phyloP scores from a whole-genome alignment of 768 basidiomycete species.

The Tulasnella sp. region DNA sequence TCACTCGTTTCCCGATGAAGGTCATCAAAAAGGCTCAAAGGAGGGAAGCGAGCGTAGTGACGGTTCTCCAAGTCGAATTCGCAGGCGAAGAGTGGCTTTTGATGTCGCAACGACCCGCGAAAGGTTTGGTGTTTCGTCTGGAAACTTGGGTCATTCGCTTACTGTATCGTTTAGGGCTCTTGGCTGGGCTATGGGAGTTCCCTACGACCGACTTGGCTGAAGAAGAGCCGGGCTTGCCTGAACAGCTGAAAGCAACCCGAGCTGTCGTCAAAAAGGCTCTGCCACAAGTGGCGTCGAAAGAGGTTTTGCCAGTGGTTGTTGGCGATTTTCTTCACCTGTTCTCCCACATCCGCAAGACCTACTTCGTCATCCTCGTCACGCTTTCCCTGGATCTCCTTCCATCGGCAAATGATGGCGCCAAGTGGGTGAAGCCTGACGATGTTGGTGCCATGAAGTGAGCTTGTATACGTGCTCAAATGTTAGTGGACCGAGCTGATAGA shows the following conservation, averaged over 20 bases:
- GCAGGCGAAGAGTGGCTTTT: slow-evolving; percentile 62
- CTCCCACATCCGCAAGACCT: slow-evolving; percentile 89
- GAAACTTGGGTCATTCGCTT: neutral
- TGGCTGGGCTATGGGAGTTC: slow-evolving; percentile 90
- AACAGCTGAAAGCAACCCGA: slow-evolving; percentile 45
- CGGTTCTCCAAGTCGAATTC: slow-evolving; percentile 77
- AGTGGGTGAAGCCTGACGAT: slow-evolving; percentile 27
- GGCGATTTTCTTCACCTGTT: slow-evolving; percentile 70
- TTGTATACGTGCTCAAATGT: slow-evolving; percentile 18
- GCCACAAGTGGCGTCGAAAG: slow-evolving; percentile 38
- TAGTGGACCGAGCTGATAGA: slow-evolving; percentile 37
- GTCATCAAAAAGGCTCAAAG: slow-evolving; percentile 78
- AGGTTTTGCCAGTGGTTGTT: neutral
- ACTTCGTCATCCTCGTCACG: slow-evolving; percentile 41
- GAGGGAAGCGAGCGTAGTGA: slow-evolving; percentile 83
- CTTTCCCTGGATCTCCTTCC: slow-evolving; percentile 34
- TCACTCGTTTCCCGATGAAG: slow-evolving; percentile 88
- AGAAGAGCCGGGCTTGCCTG: slow-evolving; percentile 20
- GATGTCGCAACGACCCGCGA: slow-evolving; percentile 79
- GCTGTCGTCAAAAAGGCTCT: slow-evolving; percentile 60
- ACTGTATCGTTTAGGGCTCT: slow-evolving; percentile 62
- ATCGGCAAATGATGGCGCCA: slow-evolving; percentile 23
- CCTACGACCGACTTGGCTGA: slow-evolving; percentile 62
- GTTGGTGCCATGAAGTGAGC: slow-evolving; percentile 34
- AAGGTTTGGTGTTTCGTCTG: slow-evolving; percentile 53